Percentiles rank a stretch among this genome's conserved stretches.
phyloP scores from a whole-genome alignment of 441 rosid genomes.

The Flueggea neowawraea region DNA sequence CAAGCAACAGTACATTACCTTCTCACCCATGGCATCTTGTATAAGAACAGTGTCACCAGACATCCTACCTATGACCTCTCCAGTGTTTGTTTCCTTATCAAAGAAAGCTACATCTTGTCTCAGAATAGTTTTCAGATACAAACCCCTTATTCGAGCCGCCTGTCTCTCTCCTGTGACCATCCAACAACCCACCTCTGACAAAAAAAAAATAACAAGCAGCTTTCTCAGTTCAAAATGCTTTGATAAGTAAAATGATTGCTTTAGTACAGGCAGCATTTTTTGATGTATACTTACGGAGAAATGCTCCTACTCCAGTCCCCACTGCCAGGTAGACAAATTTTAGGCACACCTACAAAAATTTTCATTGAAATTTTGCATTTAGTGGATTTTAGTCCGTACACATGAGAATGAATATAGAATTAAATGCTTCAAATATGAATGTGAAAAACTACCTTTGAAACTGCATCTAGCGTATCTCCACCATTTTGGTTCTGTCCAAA shows the following conservation, averaged over 20 bases:
- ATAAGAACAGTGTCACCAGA: conserved; percentile 90
- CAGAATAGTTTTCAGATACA: conserved; percentile 69
- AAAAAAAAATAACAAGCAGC: conserved; percentile 3
- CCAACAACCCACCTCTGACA: conserved; percentile 83
- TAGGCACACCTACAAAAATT: conserved; percentile 38
- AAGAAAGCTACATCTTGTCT: conserved; percentile 91
- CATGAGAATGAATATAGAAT: not conserved
- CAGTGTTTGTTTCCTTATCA: conserved; percentile 74
- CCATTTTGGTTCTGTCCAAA: conserved; percentile 48
- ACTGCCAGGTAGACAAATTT: conserved; percentile 60
- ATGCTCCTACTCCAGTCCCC: conserved; percentile 49
- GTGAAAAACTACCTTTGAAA: conserved; percentile 42
- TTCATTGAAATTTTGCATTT: not conserved
- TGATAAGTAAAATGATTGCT: not conserved
- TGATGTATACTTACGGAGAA: conserved; percentile 48
- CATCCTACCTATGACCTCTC: conserved; percentile 88
- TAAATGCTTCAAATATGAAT: not conserved
- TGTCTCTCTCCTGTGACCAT: conserved; percentile 96
- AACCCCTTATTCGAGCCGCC: conserved; percentile 64
- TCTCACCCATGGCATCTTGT: conserved; percentile 96
- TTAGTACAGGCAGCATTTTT: not conserved
- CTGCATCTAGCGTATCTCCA: conserved; percentile 27
- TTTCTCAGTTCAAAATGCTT: conserved; percentile 1
- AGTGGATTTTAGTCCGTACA: too few species aligned
- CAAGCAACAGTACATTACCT: conserved; percentile 32